phyloP scores from a whole-genome alignment of 306 rosid genomes.

The Aeschynomene evenia region DNA sequence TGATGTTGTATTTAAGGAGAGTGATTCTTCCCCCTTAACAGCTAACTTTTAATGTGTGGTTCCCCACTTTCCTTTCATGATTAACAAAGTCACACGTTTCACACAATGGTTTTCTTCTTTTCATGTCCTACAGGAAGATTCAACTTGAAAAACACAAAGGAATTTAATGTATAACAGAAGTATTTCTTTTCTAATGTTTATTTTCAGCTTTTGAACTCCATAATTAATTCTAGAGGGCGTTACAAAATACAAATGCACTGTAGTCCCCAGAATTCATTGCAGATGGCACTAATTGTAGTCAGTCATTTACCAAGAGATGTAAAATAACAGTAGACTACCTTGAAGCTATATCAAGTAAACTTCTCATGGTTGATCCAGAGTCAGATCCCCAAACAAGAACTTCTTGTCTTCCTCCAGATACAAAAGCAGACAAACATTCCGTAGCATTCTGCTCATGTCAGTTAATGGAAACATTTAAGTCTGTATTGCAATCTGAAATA shows the following conservation, averaged over 20 bases:
- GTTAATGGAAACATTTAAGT: constrained; percentile 30
- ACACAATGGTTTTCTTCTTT: constrained; percentile 7
- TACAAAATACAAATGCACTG: background rate
- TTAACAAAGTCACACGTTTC: background rate
- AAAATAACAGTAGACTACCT: constrained; percentile 48
- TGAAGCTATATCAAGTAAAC: constrained; percentile 82
- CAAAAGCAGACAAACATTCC: constrained; percentile 83
- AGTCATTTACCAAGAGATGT: constrained; percentile 1
- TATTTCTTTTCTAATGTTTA: background rate
- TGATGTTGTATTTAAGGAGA: too few relatives aligned
- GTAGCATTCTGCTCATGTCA: constrained; percentile 78
- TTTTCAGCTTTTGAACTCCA: constrained; percentile 6
- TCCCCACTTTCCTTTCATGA: too few relatives aligned
- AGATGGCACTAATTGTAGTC: background rate
- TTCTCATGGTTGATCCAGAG: constrained; percentile 71
- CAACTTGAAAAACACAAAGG: constrained; percentile 3
- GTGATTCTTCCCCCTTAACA: too few relatives aligned
- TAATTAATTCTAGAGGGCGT: background rate
- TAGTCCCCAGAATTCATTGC: constrained; percentile 6
- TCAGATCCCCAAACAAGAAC: constrained; percentile 78
- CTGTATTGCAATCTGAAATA: constrained; percentile 19
- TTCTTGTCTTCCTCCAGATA: constrained; percentile 73
- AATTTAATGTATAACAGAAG: background rate
- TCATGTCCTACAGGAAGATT: constrained; percentile 20
- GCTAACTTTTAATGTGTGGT: too few relatives aligned